These are phyloP conservation scores for Xylariaceae sp. DNA, from an alignment of 2,329 filamentous ascomycete genomes.

Conservation along the genomic window DNA sequence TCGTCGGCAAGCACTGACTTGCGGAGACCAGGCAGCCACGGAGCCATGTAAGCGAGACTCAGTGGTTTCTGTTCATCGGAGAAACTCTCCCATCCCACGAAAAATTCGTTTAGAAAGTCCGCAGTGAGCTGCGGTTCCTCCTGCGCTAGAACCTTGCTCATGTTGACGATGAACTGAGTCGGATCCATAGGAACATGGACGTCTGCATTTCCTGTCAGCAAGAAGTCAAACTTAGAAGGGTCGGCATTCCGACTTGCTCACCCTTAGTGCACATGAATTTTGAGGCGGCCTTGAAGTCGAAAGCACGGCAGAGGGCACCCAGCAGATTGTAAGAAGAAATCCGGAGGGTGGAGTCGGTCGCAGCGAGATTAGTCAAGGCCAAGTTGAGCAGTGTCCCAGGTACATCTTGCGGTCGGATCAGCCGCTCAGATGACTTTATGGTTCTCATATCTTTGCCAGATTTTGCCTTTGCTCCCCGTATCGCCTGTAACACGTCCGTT, in stretches of 20 bases:
- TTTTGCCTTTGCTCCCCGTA: conserved; percentile 56
- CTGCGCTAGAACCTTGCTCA: conserved; percentile 55
- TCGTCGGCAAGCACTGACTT: conserved; percentile 52
- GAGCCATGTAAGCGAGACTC: conserved; percentile 62
- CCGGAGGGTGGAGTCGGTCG: conserved; percentile 50
- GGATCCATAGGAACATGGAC: conserved; percentile 56
- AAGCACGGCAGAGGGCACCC: conserved; percentile 58
- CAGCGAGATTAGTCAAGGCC: conserved; percentile 58
- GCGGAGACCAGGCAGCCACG: conserved; percentile 57
- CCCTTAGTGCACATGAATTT: conserved; percentile 56
- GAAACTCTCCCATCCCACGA: conserved; percentile 64
- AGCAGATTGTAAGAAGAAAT: conserved; percentile 61
- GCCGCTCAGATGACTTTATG: conserved; percentile 54
- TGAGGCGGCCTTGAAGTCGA: conserved; percentile 56
- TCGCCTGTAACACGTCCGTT: conserved; percentile 54
- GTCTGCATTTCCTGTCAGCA: conserved; percentile 40
- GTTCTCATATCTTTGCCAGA: conserved; percentile 55
- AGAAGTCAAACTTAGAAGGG: no score
- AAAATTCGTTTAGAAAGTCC: conserved; percentile 67
- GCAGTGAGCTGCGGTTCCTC: conserved; percentile 60
- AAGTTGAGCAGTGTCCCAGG: conserved; percentile 62
- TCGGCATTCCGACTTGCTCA: no score
- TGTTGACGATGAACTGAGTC: conserved; percentile 55
- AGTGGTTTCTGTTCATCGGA: conserved; percentile 59
- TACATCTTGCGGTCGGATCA: conserved; percentile 63